Evolutionary conservation across 1,284 basidiomycete genomes (phyloP).

Genomic region (Ustilago sp.): DNA sequence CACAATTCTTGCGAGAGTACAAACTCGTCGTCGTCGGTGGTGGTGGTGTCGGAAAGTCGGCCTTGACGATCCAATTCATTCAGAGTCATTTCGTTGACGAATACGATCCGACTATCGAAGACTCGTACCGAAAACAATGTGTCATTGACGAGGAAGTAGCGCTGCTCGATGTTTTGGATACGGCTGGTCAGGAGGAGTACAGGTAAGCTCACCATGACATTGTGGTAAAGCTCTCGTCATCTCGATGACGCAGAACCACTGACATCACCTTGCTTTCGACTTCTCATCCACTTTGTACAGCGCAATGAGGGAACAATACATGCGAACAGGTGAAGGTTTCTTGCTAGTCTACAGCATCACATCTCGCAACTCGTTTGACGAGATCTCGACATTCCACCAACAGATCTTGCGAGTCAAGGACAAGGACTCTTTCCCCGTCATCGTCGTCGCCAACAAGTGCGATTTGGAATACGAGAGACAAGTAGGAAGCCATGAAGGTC

Average conservation of each 20-base stretch:
- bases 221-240: background rate
- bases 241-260: background rate
- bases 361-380: slow-evolving; percentile 95
- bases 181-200: slow-evolving; percentile 99
- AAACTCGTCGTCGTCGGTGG: slow-evolving; percentile 89
- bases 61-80: slow-evolving; percentile 97
- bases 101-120: slow-evolving; percentile 96
- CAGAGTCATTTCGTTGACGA: slow-evolving; percentile 94
- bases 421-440: slow-evolving; percentile 94
- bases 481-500: slow-evolving; percentile 97
- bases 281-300: slow-evolving; percentile 71
- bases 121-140: slow-evolving; percentile 70
- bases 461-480: slow-evolving; percentile 98
- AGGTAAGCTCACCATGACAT: slow-evolving; percentile 75
- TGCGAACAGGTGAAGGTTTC: slow-evolving; percentile 97
- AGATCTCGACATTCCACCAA: slow-evolving; percentile 96
- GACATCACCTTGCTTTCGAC: background rate
- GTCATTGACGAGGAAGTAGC: slow-evolving; percentile 96
- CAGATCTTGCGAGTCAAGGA: slow-evolving; percentile 89
- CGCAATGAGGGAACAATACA: slow-evolving; percentile 97
- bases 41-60: slow-evolving; percentile 96
- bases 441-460: slow-evolving; percentile 98
- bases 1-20: slow-evolving; percentile 73
- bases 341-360: slow-evolving; percentile 99
- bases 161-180: slow-evolving; percentile 95